Evolutionary conservation across 129 eudicot genomes (phyloP).

Genomic region (Lactuca saligna): DNA sequence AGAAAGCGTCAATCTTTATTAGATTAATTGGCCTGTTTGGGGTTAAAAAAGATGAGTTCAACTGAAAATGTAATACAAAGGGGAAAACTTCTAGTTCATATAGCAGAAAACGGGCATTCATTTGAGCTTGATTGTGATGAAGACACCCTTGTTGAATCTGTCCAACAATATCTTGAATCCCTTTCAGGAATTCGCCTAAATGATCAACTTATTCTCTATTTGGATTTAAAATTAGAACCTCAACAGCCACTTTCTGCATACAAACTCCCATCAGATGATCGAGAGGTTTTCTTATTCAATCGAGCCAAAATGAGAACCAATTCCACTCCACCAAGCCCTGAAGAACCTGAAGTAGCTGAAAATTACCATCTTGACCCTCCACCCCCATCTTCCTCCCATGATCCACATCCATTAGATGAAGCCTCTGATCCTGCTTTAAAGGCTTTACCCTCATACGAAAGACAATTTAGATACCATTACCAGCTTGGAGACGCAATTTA

Average conservation of each 20-base stretch:
- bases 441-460: slow-evolving; percentile 87
- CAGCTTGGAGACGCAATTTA: slow-evolving; percentile 73
- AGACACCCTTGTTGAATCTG: slow-evolving; percentile 65
- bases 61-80: slow-evolving; percentile 57
- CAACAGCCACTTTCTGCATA: slow-evolving; percentile 71
- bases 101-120: slow-evolving; percentile 95
- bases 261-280: slow-evolving; percentile 80
- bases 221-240: slow-evolving; percentile 79
- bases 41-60: slow-evolving; percentile 51
- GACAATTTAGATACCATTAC: slow-evolving; percentile 83
- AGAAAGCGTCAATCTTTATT: slow-evolving; percentile 18
- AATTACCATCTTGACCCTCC: slow-evolving; percentile 54
- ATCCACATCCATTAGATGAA: slow-evolving; percentile 85
- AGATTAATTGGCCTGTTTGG: slow-evolving; percentile 13
- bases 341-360: slow-evolving; percentile 48
- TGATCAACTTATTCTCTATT: slow-evolving; percentile 85
- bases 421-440: slow-evolving; percentile 91
- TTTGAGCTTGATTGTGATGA: slow-evolving; percentile 79
- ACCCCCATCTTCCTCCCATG: slow-evolving; percentile 38
- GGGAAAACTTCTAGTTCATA: slow-evolving; percentile 80
- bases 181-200: slow-evolving; percentile 54
- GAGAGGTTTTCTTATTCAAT: slow-evolving; percentile 82
- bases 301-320: slow-evolving; percentile 74
- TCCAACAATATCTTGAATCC: slow-evolving; percentile 67
- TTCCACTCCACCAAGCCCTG: slow-evolving; percentile 61